phyloP scores from a whole-genome alignment of 108 stramenopile species.

The Cyclostephanos tholiformis region DNA sequence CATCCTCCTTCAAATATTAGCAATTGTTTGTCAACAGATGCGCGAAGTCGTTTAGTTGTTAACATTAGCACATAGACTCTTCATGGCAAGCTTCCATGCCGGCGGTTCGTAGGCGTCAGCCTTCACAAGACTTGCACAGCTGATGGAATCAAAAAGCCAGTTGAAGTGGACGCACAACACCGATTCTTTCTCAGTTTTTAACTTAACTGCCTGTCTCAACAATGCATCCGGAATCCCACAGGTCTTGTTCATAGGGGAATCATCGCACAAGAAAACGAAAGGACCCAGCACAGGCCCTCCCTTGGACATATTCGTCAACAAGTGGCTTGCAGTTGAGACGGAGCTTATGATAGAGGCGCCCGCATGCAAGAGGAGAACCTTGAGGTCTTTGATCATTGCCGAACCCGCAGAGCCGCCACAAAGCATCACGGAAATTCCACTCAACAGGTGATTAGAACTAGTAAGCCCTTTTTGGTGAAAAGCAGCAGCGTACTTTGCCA shows the following conservation, averaged over 20 bases:
- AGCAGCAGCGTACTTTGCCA: constrained; percentile 62
- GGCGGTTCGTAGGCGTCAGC: constrained; percentile 49
- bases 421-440: constrained; percentile 46
- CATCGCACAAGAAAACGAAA: constrained; percentile 70
- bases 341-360: constrained; percentile 64
- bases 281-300: not conserved
- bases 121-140: constrained; percentile 55
- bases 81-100: constrained; percentile 40
- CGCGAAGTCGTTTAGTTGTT: not conserved
- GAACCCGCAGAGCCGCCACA: constrained; percentile 51
- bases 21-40: no score
- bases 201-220: constrained; percentile 27
- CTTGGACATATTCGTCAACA: constrained; percentile 32
- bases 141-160: constrained; percentile 83
- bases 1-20: constrained; percentile 30
- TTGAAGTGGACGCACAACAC: constrained; percentile 57
- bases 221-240: constrained; percentile 52
- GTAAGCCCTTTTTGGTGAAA: constrained; percentile 12
- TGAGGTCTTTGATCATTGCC: constrained; percentile 55
- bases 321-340: constrained; percentile 19
- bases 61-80: not conserved
- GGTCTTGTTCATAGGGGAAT: constrained; percentile 25
- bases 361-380: constrained; percentile 57
- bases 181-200: not conserved
- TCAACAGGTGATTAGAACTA: constrained; percentile 27